Evolutionary conservation across 768 basidiomycete species (phyloP), one percentile per base, ranked within the genome.

Genomic region (Austroboletus eburneus): DNA sequence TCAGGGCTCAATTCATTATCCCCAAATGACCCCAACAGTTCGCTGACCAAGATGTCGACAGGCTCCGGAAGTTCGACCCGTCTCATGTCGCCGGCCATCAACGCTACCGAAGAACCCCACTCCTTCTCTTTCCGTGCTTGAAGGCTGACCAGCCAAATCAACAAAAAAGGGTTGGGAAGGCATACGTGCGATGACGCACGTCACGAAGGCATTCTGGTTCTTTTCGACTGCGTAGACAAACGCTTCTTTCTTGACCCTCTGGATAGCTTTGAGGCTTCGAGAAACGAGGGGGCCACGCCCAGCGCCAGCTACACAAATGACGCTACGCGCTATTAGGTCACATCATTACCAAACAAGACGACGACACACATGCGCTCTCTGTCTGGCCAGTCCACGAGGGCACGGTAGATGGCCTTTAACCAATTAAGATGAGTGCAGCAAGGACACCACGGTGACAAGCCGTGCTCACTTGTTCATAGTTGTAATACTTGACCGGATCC

Each of bases 1-100:
- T 99, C 96, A 0, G 96, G 96, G 61, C 92, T 94, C 39, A 98
- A 79, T 65, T 99, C 96, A 50, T 99, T 99, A 68, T 99, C 96
- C 2, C 95, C 96, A 70, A 99, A 98, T 4, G 91, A 94, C 4
- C 96, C 96, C 57, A 99, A 69, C 18, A 99, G 78, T 66, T 99
- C 96, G 69, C 89, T 95, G 58, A 99, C 85, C 48, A 99, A 72
- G 51, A 99, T 91, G 65, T 98, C 96, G 23, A 82, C 92, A 54
- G 79, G 76, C 57, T 96, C 91, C 5, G 95, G 93, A 1, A 95
- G 68, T 9, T 83, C 74, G 36, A 96, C 71, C 22, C 72, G 71
- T 14, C 96, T 77, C 96, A 99, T 98, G 66, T 99, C 96, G 3
- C 95, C 95, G 59, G 86, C 88, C n/a, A 97, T 57, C 30, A 99